Evolutionary conservation across 1,284 basidiomycete genomes (phyloP), one percentile per base, ranked within the genome.

Genomic region (Boletus semigastroideus): DNA sequence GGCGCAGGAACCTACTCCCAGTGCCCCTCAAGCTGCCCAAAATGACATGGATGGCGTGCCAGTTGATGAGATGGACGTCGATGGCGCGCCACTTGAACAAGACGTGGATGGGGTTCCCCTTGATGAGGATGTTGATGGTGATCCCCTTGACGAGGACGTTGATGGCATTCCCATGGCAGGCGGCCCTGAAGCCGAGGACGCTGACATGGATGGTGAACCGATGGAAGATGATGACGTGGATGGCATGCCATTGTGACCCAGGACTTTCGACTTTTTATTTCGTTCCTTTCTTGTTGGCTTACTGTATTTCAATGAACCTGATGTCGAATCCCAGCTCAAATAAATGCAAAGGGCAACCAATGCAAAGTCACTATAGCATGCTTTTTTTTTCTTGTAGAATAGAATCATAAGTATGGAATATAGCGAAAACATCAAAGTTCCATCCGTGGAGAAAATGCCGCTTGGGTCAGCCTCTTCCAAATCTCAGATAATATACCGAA

Each of bases 1-100:
- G 5, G 89, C 90, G 0, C 74, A 72, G 22, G 77, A 74, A 28
- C 62, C 65, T 17, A 54, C 57, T 20, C 59, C 62, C 34, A 61
- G 64, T 42, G 58, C 63, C 47, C 49, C 71, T 36, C 66, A 71
- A 49, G 68, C 66, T n/a, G 61, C 61, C 43, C 64, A 65, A 27
- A 72, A 72, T 30, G 71, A 72, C 33, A 58, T 71, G 19, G 72
- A 66, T 64, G 77, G 74, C 27, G 52, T 58, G 36, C 72, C 70
- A 5, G 57, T 78, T 22, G 68, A 73, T 17, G 69, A 67, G 8
- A 61, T 77, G 58, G 69, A 74, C 54, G 61, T 72, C 5, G 73
- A 74, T 46, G 72, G 71, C 10, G 41, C 63, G 27, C 76, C 79
- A 1, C 62, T 82, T 36, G 73, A 76, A 40, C 72, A 75, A 41